Base-by-base conservation (phyloP, 2,329 filamentous ascomycete species). In the Fonsecaea nubica region DNA sequence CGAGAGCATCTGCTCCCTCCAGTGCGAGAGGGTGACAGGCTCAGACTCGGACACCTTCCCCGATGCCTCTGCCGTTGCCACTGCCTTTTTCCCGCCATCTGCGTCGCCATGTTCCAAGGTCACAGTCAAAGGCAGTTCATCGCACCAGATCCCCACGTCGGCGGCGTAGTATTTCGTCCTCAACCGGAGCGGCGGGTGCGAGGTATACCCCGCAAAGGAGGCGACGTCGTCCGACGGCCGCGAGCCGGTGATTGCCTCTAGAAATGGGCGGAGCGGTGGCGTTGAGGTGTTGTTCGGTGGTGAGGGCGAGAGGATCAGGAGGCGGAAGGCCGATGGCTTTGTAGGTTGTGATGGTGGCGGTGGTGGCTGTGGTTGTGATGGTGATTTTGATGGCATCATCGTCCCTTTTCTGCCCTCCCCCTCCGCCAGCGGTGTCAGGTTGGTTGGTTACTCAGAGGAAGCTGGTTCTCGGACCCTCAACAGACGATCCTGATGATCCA, bases 111-210 rank as follows among this genome's bases (percentile, higher is more conserved):
- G 25, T 25, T 25, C 25, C 25, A 25, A 25, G 3, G 25, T 25
- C 25, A 25, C 25, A 25, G 15, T 9, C 0, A 35, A 63, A 1
- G 80, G 78, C 12, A 82, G 75, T 69, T 82, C 80, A 60, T 83
- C 81, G 21, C 82, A 80, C 81, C 81, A 83, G 53, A 83, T 75
- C 15, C 77, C 79, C 25, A 83, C 74, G 15, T 82, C 78, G 5
- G 79, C 75, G 4, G 69, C 74, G 67, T 82, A 83, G 71, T 83
- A 83, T 69, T 77, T 79, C 50, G 79, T 82, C 55, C 72, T 55
- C 55, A 83, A 71, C 5, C 65, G 72, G 35, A 82, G 73, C 5
- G 80, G 80, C 1, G 78, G 73, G 66, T 82, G 80, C 0, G 78
- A 79, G 9, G 80, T 82, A 67, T 82, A 82, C 18, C 81, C 81